A percentile compares a stretch with the other conserved stretches of the same genome.
Conservation (phyloP, 192 early-diverging fungal species). For the Coemansia sp. region DNA sequence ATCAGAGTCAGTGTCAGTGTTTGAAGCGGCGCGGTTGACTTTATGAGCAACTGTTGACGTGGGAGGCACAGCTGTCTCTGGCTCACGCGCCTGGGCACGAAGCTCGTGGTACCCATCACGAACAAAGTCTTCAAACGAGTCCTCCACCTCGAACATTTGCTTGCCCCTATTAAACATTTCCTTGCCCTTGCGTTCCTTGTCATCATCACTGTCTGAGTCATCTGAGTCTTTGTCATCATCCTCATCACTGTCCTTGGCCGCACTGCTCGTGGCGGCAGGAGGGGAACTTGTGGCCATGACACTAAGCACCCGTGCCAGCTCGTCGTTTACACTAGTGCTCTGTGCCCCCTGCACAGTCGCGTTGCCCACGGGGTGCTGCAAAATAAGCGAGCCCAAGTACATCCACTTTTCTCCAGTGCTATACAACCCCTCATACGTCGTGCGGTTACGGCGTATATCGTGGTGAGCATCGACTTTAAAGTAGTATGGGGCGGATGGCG, state of each 20-base stretch:
- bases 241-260: neutral
- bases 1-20: neutral
- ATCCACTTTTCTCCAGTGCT: conserved; percentile 35
- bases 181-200: neutral
- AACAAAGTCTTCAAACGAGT: neutral
- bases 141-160: neutral
- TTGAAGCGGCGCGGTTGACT: neutral
- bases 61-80: neutral
- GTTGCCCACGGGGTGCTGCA: conserved; percentile 33
- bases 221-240: neutral
- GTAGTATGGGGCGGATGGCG: conserved; percentile 22
- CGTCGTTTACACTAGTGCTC: neutral
- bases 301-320: neutral
- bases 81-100: neutral
- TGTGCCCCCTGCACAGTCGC: neutral
- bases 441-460: conserved; percentile 36
- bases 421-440: conserved; percentile 46
- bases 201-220: neutral
- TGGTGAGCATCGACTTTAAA: conserved; percentile 52
- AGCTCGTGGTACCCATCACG: neutral
- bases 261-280: neutral
- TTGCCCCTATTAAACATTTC: neutral
- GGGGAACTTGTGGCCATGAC: neutral
- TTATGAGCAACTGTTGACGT: neutral
- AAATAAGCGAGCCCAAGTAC: conserved; percentile 43